Base-by-base conservation (phyloP, 345 rosid species). In the Eucalyptus grandis region DNA sequence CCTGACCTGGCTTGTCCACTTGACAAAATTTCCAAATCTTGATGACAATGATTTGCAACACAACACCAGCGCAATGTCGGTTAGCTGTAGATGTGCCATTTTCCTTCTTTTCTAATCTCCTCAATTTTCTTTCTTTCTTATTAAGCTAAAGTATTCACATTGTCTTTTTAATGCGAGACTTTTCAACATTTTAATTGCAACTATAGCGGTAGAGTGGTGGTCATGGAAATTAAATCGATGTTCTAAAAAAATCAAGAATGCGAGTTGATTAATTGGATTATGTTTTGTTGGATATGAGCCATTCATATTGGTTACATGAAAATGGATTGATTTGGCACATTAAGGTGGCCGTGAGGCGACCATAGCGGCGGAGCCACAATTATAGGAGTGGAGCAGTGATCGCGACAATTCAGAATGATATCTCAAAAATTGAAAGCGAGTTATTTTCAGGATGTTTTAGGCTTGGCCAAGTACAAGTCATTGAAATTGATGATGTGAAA, bases 231-330 rank as follows among this genome's bases (percentile, higher is more conserved):
- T 69, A 21, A 34, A 69, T 69, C 4, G 4, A 67, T 31, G 9
- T 67, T 67, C 43, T 31, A 2, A 67, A 49, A 49, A 49, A 14
- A 67, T 31, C 9, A 67, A 67, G 4, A 31, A 67, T 16, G 2
- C 3, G 0, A 67, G 40, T 67, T 62, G n/a, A n/a, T n/a, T n/a
- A 7, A 3, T 7, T 65, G 37, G 1, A 65, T 65, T 0, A 65
- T 65, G 21, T 14, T 37, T 37, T 40, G 44, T 72, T 8, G 4
- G 5, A 11, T 34, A 37, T 19, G 26, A 72, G 13, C 4, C 24
- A 34, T 69, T 69, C 44, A 69, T 1, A 69, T 34, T 69, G 43
- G 17, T 69, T 69, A 3, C 43, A 1, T 67, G 44, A 31, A 34
- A 69, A 69, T 69, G 14, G 46, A 12, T 34, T 8, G 8, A 72